Percentiles rank a stretch among this genome's conserved stretches.
These are phyloP conservation scores for Blastocladiella britannica DNA, from an alignment of 192 early-diverging fungal species.

Conservation along the genomic window DNA sequence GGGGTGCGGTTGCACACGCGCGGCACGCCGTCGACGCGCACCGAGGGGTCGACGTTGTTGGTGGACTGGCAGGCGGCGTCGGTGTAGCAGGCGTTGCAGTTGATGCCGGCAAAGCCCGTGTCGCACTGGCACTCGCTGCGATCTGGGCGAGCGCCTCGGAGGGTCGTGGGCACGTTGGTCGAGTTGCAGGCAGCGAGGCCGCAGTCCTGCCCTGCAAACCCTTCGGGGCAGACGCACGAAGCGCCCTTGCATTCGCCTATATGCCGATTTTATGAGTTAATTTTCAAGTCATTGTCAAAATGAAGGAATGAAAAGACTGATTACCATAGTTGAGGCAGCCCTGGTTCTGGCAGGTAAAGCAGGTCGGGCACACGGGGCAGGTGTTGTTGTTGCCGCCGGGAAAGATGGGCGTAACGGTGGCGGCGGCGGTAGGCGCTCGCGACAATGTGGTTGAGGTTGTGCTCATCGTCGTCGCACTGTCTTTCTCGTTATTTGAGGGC, in stretches of 20 bases:
- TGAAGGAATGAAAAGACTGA: no score
- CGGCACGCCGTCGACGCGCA: slow-evolving; percentile 12
- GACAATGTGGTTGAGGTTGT: no score
- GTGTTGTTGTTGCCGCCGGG: no score
- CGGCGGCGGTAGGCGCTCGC: no score
- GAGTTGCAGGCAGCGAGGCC: not conserved
- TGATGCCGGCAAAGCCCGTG: slow-evolving; percentile 30
- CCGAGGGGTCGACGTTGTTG: slow-evolving; percentile 7
- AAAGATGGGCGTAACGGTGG: no score
- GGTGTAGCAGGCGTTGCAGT: slow-evolving; percentile 26
- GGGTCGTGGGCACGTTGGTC: not conserved
- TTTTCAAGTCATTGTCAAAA: no score
- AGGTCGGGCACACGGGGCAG: not conserved
- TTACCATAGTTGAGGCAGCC: not conserved
- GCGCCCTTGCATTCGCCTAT: not conserved
- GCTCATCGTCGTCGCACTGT: no score
- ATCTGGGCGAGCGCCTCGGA: not conserved
- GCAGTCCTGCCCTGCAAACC: not conserved
- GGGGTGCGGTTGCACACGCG: slow-evolving; percentile 27
- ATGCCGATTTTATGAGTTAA: no score
- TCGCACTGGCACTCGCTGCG: slow-evolving; percentile 13
- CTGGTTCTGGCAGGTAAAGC: not conserved
- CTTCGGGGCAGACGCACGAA: not conserved
- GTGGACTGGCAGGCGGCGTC: slow-evolving; percentile 18
- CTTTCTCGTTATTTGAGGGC: no score